Base-by-base conservation (phyloP, 2,329 filamentous ascomycete species). In the Thermomyces lanuginosus region DNA sequence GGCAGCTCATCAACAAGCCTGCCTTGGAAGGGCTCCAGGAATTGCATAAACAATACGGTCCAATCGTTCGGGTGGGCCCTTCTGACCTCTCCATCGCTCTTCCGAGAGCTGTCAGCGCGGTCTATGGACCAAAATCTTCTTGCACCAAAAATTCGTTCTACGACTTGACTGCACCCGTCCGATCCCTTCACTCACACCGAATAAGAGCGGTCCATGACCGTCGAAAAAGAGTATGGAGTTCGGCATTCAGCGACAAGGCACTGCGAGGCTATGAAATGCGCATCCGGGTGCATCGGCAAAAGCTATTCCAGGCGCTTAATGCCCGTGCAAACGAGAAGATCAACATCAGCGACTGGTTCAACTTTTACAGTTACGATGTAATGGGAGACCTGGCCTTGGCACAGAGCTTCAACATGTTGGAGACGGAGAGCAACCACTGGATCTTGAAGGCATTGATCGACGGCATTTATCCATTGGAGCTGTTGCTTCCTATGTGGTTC, bases 371-470 rank as follows among this genome's bases (percentile, higher is more conserved):
- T 11, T 62, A 58, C 38, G 58, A 61, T 36, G 45, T 59, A 13
- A 60, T 61, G 51, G 54, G 57, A 4, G 46, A 48, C 6, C 39
- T 63, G 16, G 54, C 55, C 1, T 62, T 62, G 36, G 56, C 53
- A 4, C 43, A 50, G 27, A 40, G 56, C 1, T 33, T 33, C 16
- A 27, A 33, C 22, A 33, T 33, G 31, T 22, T 33, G 13, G 24
- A 27, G 16, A 27, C 29, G 10, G 28, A 30, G 13, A 17, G 22
- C 14, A 9, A 27, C 15, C 31, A 33, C 11, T 33, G 24, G 42
- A 52, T 47, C 2, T 46, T 57, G 8, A 38, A 46, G 16, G 44
- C 53, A 2, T 41, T 63, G 6, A 48, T 40, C 1, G 45, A 46
- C 15, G 46, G 43, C 4, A 42, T 52, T 39, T 28, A 38, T 18